Base-by-base conservation (phyloP, 2,329 filamentous ascomycete species). In the Neoarthrinium moseri region DNA sequence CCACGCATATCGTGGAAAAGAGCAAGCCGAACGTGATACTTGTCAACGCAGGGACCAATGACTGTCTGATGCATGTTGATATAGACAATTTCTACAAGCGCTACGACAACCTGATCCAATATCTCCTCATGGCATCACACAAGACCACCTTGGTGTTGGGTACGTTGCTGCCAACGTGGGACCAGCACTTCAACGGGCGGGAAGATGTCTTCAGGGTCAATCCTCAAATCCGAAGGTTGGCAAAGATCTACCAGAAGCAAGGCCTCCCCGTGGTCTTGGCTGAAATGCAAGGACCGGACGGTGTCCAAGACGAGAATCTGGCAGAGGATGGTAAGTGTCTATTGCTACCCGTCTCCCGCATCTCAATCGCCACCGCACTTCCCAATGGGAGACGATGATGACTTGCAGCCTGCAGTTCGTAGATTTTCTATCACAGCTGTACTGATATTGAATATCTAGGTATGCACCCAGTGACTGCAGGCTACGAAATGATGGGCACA, bases 31-130 rank as follows among this genome's bases (percentile, higher is more conserved):
- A 67, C 45, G 36, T 66, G 3, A 60, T 65, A 41, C 54, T 64
- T n/a, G 53, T 67, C 34, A 65, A 66, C 46, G 62, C 62, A 17
- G 64, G 64, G 8, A 64, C 64, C 41, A 66, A 66, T 39, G 63
- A 67, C 39, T 65, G 63, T 36, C 60, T 62, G 49, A 57, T 60
- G 48, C 55, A 61, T 22, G 52, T 63, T 43, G 57, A 65, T 23
- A 56, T 64, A 18, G 51, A 59, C 43, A 61, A 63, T 51, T 64
- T 63, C 32, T 64, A 57, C 34, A 59, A 60, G 47, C 59, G 61
- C 43, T 58, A 65, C 23, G 58, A 59, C 18, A 53, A 55, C 13
- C 43, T 66, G 2, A 53, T 66, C 6, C 55, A 55, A 37, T 64
- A 63, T 46, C 58, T 65, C 10, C 52, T 64, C 17, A 46, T 53